Evolutionary conservation across 2,329 filamentous ascomycete genomes (phyloP).

Genomic region (Xylariaceae sp.): DNA sequence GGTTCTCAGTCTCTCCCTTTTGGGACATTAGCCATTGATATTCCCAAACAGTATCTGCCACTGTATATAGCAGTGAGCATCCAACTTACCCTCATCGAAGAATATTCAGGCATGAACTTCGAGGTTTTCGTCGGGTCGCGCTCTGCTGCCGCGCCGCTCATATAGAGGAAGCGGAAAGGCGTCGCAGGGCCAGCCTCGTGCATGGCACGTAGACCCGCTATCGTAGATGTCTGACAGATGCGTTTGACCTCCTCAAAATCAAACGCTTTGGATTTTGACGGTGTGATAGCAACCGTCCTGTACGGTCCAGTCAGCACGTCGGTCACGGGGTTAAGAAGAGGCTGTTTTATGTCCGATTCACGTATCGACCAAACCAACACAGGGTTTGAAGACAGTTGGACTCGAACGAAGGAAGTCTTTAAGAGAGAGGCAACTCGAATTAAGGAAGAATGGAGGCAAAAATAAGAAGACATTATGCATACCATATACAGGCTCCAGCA

Average conservation of each 20-base stretch:
- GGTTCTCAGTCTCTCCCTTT: constrained; percentile 55
- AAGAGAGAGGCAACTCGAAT: not conserved
- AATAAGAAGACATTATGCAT: not conserved
- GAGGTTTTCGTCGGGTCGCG: constrained; percentile 54
- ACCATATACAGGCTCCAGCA: constrained; percentile 49
- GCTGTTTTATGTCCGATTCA: too few relatives aligned
- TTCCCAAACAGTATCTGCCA: too few relatives aligned
- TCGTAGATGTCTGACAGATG: constrained; percentile 35
- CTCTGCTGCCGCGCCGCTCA: constrained; percentile 53
- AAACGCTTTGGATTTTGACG: constrained; percentile 29
- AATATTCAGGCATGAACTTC: constrained; percentile 48
- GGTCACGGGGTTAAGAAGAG: not conserved
- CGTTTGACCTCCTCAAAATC: constrained; percentile 35
- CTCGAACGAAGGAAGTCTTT: not conserved
- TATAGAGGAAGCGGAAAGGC: constrained; percentile 45
- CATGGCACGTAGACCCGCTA: constrained; percentile 39
- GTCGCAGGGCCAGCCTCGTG: constrained; percentile 35
- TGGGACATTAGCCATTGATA: constrained; percentile 9
- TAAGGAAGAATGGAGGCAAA: not conserved
- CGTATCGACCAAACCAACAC: too few relatives aligned
- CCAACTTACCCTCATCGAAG: constrained; percentile 54
- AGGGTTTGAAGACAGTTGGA: too few relatives aligned
- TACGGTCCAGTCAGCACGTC: not conserved
- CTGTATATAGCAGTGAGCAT: not conserved
- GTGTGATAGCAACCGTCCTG: constrained; percentile 41